Base-by-base conservation (phyloP, 1,284 basidiomycete genomes). In the Tremellales sp. region DNA sequence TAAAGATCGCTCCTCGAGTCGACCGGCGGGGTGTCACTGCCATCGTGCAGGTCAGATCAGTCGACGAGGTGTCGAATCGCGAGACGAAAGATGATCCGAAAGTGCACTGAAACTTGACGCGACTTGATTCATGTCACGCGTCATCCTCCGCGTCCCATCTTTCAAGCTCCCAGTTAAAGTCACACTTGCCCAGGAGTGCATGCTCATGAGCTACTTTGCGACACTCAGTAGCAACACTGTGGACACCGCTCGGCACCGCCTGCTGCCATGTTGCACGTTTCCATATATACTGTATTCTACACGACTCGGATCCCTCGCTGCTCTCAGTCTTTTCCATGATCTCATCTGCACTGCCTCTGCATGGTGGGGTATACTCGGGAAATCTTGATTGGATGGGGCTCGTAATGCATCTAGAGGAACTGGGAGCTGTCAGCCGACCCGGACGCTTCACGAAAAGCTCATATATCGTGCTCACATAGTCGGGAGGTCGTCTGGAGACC, bases 401-500 rank as follows among this genome's bases (percentile, higher is more conserved):
- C 8, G 29, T 31, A 8, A 31, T 31, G 29, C 29, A 15, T 31
- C 29, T 31, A 31, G 29, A 31, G 29, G 29, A 31, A 31, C 29
- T 31, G 29, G n/a, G n/a, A 31, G 15, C 29, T 15, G 15, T 31
- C 15, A 31, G 29, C 29, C 15, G 29, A 31, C 29, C 10, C 29
- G 8, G 36, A 39, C 19, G 36, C 8, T 19, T 17, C 8, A 39
- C 11, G 19, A 8, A 19, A 39, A 39, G 36, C 19, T 7, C n/a
- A n/a, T n/a, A n/a, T n/a, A n/a, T 8, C 36, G 36, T 12, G 70
- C 76, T 68, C 48, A 94, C 89, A 78, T 94, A 93, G 80, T 99
- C 96, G 70, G 94, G 96, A 73, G 97, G 94, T 76, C 94, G 87
- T 76, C 94, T 84, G 67, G 93, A 92, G 57, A 99, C 94, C 52